Base-by-base conservation (phyloP, 2,329 filamentous ascomycete species). In the Cladosporium velox region DNA sequence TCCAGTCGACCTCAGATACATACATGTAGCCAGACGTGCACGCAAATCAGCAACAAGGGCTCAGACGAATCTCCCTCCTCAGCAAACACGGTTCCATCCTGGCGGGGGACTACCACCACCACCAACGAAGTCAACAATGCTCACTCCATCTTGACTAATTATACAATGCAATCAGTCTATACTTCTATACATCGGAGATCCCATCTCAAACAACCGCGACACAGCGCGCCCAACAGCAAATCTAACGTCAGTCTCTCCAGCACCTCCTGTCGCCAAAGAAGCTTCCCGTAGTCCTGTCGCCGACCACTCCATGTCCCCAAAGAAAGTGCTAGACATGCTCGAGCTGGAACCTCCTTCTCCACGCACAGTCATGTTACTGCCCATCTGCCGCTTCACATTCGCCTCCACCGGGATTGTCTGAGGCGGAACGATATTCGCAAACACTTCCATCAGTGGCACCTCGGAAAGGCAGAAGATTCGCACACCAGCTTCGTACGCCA, bases 401-500 rank as follows among this genome's bases (percentile, higher is more conserved):
- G 54, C 65, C 15, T 70, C 66, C 2, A 68, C 65, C 12, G 71
- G 55, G 21, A 55, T 67, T 15, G 54, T 66, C 12, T 68, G 64
- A 7, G 66, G 58, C 4, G 71, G 55, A 14, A 71, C 68, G 10
- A 74, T 73, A 6, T 73, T 71, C 12, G 61, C 60, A 32, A 74
- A 74, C 0, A 73, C 67, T 38, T 74, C 72, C 35, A 59, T 65
- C 0, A 73, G 65, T 15, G 72, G 70, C 1, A 69, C 71, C 12
- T 65, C 59, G 5, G 70, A 71, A 10, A 64, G 61, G 24, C 70
- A 72, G 34, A 91, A 76, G 4, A 93, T 82, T 69, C 90, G 90
- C 74, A 90, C 92, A 3, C 88, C 85, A 4, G 89, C 87, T 77
- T 93, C 90, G 75, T 93, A 93, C 0, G 91, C 81, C 0, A 90